phyloP scores from a whole-genome alignment of 371 early-diverging fungal genomes.

The Rhizopus microsporus region DNA sequence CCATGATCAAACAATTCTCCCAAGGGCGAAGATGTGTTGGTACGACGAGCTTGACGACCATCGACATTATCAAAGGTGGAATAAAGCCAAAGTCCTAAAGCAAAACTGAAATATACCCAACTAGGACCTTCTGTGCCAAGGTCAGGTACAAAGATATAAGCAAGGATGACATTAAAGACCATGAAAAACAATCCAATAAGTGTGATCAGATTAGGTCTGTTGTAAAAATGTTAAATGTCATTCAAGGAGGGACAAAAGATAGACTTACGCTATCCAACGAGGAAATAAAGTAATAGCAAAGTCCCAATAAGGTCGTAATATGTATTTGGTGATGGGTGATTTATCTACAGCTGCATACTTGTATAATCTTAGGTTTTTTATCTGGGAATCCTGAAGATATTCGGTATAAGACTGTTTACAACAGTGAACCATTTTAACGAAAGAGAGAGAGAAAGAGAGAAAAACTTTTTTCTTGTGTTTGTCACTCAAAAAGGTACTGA shows the following conservation, averaged over 20 bases:
- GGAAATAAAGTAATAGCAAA: constrained; percentile 89
- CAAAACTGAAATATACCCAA: constrained; percentile 89
- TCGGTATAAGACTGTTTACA: constrained; percentile 22
- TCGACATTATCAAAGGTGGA: constrained; percentile 97
- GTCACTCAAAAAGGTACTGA: no score
- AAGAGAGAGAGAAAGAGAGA: constrained; percentile 1
- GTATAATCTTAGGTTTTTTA: constrained; percentile 79
- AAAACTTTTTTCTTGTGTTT: no score
- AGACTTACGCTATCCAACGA: constrained; percentile 87
- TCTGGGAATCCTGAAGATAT: constrained; percentile 49
- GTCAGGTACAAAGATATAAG: constrained; percentile 75
- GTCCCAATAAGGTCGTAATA: constrained; percentile 90
- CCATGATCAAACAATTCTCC: constrained; percentile 97
- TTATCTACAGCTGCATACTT: constrained; percentile 85
- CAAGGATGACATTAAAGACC: constrained; percentile 73
- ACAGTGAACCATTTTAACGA: neutral
- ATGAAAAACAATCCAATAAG: constrained; percentile 90
- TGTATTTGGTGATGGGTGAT: constrained; percentile 81
- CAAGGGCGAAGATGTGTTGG: constrained; percentile 87
- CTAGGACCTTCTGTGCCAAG: constrained; percentile 70
- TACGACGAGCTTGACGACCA: constrained; percentile 97
- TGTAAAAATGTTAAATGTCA: neutral
- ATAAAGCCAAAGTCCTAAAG: constrained; percentile 90
- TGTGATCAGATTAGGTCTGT: constrained; percentile 97
- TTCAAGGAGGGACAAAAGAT: neutral